Evolutionary conservation across 768 basidiomycete species (phyloP), one percentile per base, ranked within the genome.

Genomic region (Leccinum variicolor): DNA sequence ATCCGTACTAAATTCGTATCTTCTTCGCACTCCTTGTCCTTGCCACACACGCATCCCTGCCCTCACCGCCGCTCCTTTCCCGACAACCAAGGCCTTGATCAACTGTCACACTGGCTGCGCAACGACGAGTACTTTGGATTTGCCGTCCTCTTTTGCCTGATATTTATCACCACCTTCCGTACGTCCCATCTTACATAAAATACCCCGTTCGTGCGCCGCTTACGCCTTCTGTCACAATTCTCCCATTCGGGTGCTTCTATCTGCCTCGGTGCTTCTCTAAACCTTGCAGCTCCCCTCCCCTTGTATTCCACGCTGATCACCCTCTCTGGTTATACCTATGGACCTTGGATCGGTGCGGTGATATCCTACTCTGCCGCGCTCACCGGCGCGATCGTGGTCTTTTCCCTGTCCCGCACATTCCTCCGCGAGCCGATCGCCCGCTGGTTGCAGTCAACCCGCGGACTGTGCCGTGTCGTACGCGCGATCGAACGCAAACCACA

Each of bases 231-330:
- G 52, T 64, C 55, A 8, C 31, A 11, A 26, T 31, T 23, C 54
- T 50, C 50, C 41, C 61, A 55, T 54, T 33, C 8, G 46, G 51
- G 21, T 31, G 21, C 60, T 51, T 58, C 48, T 53, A 26, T 46
- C 58, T 64, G 14, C 51, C 43, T 56, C 41, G 50, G 46, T 55
- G 43, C 47, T 47, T 55, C 56, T 59, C 61, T 43, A 54, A 47
- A 26, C 52, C 29, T 29, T 57, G 31, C 68, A 93, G 92, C 94
- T 43, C 94, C 94, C 34, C 67, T 97, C 50, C 94, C 94, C 34
- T 78, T 97, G 55, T 97, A 96, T 75, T 94, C 92, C 64, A 96
- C 94, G 0, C 80, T 97, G 74, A 94, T 96, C 69, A 84, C 92
- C 62, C 79, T 97, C 63, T 90, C 92, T 45, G 94, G 94, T 23